Evolutionary conservation across 2,329 filamentous ascomycete species (phyloP), one percentile per base, ranked within the genome.

Genomic region (Talaromyces sp.): DNA sequence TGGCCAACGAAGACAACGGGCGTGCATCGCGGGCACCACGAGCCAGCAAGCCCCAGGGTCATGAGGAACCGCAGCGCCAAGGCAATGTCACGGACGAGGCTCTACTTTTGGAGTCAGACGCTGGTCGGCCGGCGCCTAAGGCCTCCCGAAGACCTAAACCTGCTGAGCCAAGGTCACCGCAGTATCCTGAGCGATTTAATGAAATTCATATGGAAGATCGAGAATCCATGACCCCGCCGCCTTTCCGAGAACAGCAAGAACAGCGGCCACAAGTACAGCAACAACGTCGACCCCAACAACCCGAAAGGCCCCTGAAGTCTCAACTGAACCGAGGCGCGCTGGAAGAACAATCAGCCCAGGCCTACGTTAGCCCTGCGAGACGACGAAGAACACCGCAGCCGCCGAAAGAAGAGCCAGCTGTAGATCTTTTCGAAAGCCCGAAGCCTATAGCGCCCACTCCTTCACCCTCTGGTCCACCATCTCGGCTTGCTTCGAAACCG

Each of bases 321-420:
- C 87, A 88, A 59, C 80, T 96, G 13, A 90, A 84, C 63, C 87
- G 89, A 66, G 84, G 92, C 70, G 85, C 85, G 0, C 82, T 89
- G 11, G 92, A 96, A 70, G 89, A 96, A 64, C 88, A 96, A 72
- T 88, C 85, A 55, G 84, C 90, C 15, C 87, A 96, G 67, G 90
- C 88, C 32, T 97, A 98, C 73, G 83, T 97, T 60, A 97, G 93
- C 72, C 91, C 92, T 55, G 90, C 90, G 25, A 84, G 92, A 67
- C 85, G 92, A 70, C 93, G 88, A 73, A 75, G 85, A 10, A 83
- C 80, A 28, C 60, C 60, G 11, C 60, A 58, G 52, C 49, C 47
- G 28, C 32, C 32, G 32, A 71, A 75, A 42, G 64, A 77, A 8
- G 76, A 80, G 63, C 72, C 77, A 2, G 83, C 87, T 63, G 78